Evolutionary conservation across 169 alveolate genomes (phyloP), one percentile per base, ranked within the genome.

Genomic region (Cyclospora cayetanensis): DNA sequence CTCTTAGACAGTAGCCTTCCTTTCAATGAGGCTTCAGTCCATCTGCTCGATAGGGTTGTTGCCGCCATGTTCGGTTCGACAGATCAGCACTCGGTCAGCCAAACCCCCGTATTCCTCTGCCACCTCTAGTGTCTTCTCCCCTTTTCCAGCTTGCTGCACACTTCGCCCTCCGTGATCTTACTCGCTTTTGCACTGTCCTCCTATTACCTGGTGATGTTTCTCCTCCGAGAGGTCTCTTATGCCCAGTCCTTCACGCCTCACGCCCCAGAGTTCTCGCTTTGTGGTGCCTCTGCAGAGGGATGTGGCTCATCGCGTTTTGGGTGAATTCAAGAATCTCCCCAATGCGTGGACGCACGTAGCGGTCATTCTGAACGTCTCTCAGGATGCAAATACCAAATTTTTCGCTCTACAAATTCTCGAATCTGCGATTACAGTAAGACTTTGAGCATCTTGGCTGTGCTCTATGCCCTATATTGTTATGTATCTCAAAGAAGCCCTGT

Each of bases 321-420:
- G 95, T 80, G 97, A 97, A 90, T 96, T 97, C 92, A 96, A 97
- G 68, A 94, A 95, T 74, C 89, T 96, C 63, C 98, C 98, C 4
- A 97, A 97, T 87, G 93, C 98, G 39, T 97, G 99, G 99, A 95
- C 96, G 43, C 96, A 97, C 53, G 99, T 97, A 7, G 98, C 98
- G 18, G 94, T 96, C 76, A 97, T 97, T 43, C 94, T 97, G 91
- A 95, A 97, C 29, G 94, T 94, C 53, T 96, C 98, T 3, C 76
- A 55, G 12, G 88, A 77, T 25, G 68, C 95, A 1, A 93, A 94
- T 77, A 93, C 96, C 50, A 93, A 93, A 52, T 94, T 93, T 72
- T 93, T 94, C 43, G 96, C 95, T n/a, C 90, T 93, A 22, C 90
- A 86, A 42, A 84, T 90, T 25, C 92, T 90, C 3, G 94, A 77